Conservation (phyloP, 2,329 filamentous ascomycete genomes). For the Ceratocystis ficicola region DNA sequence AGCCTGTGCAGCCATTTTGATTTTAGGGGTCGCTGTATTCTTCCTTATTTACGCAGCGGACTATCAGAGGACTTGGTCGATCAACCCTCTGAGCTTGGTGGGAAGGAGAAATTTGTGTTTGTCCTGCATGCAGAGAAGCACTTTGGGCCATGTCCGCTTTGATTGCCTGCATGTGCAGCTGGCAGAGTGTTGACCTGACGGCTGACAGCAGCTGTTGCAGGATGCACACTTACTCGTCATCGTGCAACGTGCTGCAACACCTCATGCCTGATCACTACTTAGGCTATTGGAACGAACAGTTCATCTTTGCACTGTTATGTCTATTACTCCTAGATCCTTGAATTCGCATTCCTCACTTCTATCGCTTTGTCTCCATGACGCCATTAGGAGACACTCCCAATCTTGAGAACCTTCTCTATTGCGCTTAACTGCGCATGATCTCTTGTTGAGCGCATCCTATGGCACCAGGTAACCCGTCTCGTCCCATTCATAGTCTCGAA, state of each 20-base stretch:
- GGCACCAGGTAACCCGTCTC: slow-evolving; percentile 63
- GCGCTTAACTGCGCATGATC: slow-evolving; percentile 64
- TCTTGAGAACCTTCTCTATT: slow-evolving; percentile 34
- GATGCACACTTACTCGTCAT: neutral
- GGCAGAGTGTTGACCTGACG: neutral
- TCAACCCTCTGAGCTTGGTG: slow-evolving; percentile 5
- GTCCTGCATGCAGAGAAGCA: neutral
- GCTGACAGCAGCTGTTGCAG: neutral
- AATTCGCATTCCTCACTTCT: neutral
- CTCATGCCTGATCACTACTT: neutral
- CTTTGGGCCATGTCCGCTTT: slow-evolving; percentile 10
- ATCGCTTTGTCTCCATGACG: neutral
- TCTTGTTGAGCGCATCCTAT: slow-evolving; percentile 66
- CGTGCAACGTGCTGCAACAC: neutral
- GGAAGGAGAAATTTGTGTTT: slow-evolving; percentile 3
- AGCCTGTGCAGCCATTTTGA: slow-evolving; percentile 26
- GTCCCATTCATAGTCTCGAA: slow-evolving; percentile 45
- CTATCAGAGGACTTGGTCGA: neutral
- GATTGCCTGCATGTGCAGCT: neutral
- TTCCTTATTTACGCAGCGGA: neutral
- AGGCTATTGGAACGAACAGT: neutral
- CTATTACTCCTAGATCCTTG: too few species aligned
- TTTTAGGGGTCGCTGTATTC: neutral
- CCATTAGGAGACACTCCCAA: neutral
- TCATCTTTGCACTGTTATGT: too few species aligned